A percentile compares a stretch with the other conserved stretches of the same genome.
Conservation (phyloP, 208 protist genomes). For the Wallacemonas rigidus region DNA sequence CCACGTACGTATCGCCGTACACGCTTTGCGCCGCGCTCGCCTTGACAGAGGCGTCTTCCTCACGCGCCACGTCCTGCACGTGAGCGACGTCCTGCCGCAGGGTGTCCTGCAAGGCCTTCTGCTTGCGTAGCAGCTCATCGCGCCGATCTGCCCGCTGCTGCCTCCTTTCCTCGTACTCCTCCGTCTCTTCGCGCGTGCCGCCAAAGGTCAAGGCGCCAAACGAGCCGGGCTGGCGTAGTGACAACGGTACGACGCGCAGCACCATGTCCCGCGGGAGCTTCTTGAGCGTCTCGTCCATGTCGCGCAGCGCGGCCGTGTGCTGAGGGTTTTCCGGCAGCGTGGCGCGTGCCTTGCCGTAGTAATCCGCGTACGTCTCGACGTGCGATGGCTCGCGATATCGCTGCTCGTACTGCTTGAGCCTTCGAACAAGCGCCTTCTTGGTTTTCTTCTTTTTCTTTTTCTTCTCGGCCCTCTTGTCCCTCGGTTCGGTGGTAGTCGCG, state of each 20-base stretch:
- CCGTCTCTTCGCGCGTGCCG: slow-evolving; percentile 30
- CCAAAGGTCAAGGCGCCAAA: slow-evolving; percentile 62
- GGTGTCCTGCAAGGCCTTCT: slow-evolving; percentile 44
- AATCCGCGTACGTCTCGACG: slow-evolving; percentile 64
- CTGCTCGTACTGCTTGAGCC: slow-evolving; percentile 59
- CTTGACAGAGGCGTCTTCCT: not conserved
- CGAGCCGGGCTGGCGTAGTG: slow-evolving; percentile 25
- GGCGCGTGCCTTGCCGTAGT: slow-evolving; percentile 43
- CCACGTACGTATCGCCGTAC: not conserved
- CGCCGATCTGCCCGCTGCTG: slow-evolving; percentile 36
- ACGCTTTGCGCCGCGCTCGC: not conserved
- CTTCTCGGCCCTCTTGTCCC: slow-evolving; percentile 13
- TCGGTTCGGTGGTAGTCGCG: not conserved
- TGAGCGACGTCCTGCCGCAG: slow-evolving; percentile 29
- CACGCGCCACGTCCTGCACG: not conserved
- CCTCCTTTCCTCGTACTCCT: slow-evolving; percentile 43
- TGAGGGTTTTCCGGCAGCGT: slow-evolving; percentile 12
- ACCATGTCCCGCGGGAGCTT: slow-evolving; percentile 40
- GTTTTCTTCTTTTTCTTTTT: slow-evolving; percentile 18
- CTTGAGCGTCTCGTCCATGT: slow-evolving; percentile 34
- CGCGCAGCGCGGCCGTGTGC: slow-evolving; percentile 24
- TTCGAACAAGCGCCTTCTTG: slow-evolving; percentile 26
- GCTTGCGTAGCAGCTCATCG: slow-evolving; percentile 40
- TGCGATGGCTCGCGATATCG: slow-evolving; percentile 37
- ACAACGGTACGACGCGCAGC: slow-evolving; percentile 32